Evolutionary conservation across 2,329 filamentous ascomycete genomes (phyloP), one percentile per base, ranked within the genome.

Genomic region (Botrytis elliptica): DNA sequence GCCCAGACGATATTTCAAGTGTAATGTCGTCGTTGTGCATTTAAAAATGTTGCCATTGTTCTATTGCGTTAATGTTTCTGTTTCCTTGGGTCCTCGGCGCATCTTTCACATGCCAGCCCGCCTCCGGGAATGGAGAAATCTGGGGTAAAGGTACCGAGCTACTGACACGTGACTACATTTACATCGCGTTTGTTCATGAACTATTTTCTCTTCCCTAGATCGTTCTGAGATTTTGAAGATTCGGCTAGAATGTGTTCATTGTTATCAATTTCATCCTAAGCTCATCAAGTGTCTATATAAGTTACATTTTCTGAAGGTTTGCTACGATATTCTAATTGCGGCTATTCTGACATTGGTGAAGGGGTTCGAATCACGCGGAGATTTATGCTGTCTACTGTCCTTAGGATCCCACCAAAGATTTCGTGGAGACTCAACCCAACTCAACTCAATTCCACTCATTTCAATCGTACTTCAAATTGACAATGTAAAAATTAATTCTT

Each of bases 71-170:
- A 59, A 71, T 44, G 68, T 36, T 33, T 46, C 33, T 20, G 57
- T 44, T 68, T 55, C 36, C 62, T 22, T 29, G 25, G 33, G 25
- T 65, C 69, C 69, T 71, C 69, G 69, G 69, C 59, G 59, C 62
- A 71, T 71, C 69, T 71, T 55, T 71, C 69, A 71, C 69, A 71
- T 71, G 69, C 69, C 29, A 71, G 40, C 59, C 69, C 69, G 29
- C 42, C 52, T 65, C 57, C 44, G 36, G 59, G 66, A 69, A 69
- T 69, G 66, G 69, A 52, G 69, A 66, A 71, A 71, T 66, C 69
- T 38, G 69, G 69, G 69, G 69, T 66, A 71, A 38, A 42, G 12
- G 3, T 12, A 55, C 18, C 16, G 33, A 42, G 16, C 52, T 18
- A 29, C 0, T 7, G n/a, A 2, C 69, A 71, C 69, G 69, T 71